Evolutionary conservation across 331 rosid genomes (phyloP), one percentile per base, ranked within the genome.

Genomic region (Rhamnella rubrinervis): DNA sequence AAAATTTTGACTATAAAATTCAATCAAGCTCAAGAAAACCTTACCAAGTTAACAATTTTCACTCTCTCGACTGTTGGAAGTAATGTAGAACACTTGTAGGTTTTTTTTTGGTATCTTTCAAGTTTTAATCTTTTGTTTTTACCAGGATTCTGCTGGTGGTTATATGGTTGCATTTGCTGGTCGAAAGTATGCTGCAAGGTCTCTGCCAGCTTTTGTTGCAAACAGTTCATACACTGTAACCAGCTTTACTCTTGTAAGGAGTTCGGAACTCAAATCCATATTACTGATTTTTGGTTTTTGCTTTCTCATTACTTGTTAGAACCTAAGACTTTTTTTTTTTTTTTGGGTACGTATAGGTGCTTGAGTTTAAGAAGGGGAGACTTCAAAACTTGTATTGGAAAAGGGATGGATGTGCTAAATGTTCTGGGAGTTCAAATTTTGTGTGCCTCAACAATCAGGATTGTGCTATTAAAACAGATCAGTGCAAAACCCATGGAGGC

Each of bases 131-230:
- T 8, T 20, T 49, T 63, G 63, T 20, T 25, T 23, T 23, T 55
- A 47, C 46, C 81, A 79, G 82, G 78, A 79, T 61, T 14, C 49
- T 23, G 52, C 61, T 55, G 80, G 87, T 44, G 78, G 85, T 10
- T 76, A 69, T 60, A 79, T 83, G 87, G 84, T 79, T 65, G 84
- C 87, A 8, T 83, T 83, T 76, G 87, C 82, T 62, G 87, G 87
- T 26, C 71, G 81, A 12, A 83, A 79, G 52, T 83, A 79, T 64
- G 84, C 87, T 46, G 87, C 84, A 21, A 79, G 87, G 80, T 83
- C 87, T 59, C 66, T 8, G 0, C 69, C 71, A 20, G 77, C 83
- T 64, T 83, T 83, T 46, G 84, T 79, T 16, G 84, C 82, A 3
- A 77, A 79, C 50, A 35, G 31, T 5, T 58, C 78, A 18, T 77